Conservation (phyloP, 495 filamentous ascomycete species). For the Rusavskia elegans region DNA sequence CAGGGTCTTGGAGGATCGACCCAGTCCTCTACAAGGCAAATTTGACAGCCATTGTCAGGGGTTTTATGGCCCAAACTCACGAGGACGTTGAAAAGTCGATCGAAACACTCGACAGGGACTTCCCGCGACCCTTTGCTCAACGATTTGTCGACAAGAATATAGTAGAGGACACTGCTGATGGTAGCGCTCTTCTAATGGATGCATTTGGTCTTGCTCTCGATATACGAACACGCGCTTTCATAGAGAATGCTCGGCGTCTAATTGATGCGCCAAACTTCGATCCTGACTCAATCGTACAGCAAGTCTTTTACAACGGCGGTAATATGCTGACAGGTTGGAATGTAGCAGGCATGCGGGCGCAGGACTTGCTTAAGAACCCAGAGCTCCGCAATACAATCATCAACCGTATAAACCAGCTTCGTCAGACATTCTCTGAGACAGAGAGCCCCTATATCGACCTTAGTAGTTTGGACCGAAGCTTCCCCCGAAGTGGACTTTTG, state of each 20-base stretch:
- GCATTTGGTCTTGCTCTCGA: constrained; percentile 23
- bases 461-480: background rate
- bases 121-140: constrained; percentile 18
- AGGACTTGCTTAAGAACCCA: constrained; percentile 1
- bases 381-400: background rate
- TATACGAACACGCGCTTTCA: constrained; percentile 23
- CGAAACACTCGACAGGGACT: constrained; percentile 16
- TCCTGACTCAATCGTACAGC: constrained; percentile 16
- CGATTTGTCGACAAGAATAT: constrained; percentile 5
- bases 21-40: constrained; percentile 26
- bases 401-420: background rate
- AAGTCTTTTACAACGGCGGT: constrained; percentile 13
- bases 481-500: background rate
- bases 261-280: constrained; percentile 12
- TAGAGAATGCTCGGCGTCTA: constrained; percentile 12
- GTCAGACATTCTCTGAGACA: background rate
- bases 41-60: constrained; percentile 20
- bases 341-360: constrained; percentile 1
- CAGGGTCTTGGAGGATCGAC: constrained; percentile 17
- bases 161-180: constrained; percentile 6
- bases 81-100: constrained; percentile 8
- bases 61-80: constrained; percentile 9
- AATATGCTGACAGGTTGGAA: constrained; percentile 11
- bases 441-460: background rate
- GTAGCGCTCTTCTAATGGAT: constrained; percentile 15